phyloP scores from a whole-genome alignment of 108 stramenopile species.

The Discostella stelligeroides region DNA sequence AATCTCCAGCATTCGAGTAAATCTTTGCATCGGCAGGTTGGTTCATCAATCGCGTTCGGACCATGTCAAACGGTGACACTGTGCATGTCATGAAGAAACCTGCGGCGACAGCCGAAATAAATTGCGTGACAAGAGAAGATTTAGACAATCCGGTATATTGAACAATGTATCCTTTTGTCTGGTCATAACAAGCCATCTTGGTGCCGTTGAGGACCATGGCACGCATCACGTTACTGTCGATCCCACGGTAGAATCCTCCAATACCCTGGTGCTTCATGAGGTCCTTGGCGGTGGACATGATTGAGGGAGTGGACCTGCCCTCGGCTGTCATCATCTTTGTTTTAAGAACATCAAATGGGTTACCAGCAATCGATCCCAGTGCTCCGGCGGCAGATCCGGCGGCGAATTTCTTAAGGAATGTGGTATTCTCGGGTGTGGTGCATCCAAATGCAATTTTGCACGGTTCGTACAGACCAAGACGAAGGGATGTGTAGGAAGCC shows the following conservation, averaged over 20 bases:
- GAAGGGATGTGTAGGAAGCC: slow-evolving; percentile 92
- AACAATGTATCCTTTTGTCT: slow-evolving; percentile 84
- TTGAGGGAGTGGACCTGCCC: slow-evolving; percentile 65
- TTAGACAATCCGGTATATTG: slow-evolving; percentile 59
- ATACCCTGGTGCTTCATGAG: slow-evolving; percentile 78
- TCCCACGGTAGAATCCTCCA: slow-evolving; percentile 92
- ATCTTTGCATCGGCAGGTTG: slow-evolving; percentile 90
- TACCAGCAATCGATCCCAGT: slow-evolving; percentile 87
- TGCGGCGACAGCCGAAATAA: slow-evolving; percentile 78
- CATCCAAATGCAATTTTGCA: slow-evolving; percentile 85
- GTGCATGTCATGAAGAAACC: slow-evolving; percentile 96
- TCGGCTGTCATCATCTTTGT: slow-evolving; percentile 87
- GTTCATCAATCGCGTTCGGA: slow-evolving; percentile 92
- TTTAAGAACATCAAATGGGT: slow-evolving; percentile 93
- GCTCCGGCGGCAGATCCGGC: slow-evolving; percentile 89
- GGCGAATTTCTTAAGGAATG: slow-evolving; percentile 82
- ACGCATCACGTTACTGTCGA: slow-evolving; percentile 89
- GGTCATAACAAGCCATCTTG: slow-evolving; percentile 93
- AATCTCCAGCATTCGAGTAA: slow-evolving; percentile 85
- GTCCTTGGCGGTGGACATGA: slow-evolving; percentile 65
- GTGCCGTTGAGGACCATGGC: slow-evolving; percentile 94
- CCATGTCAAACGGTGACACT: slow-evolving; percentile 90
- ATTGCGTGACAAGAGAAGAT: slow-evolving; percentile 63
- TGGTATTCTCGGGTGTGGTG: slow-evolving; percentile 67
- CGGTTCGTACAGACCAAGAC: slow-evolving; percentile 91